Evolutionary conservation across 805 yeast genomes (phyloP).

Genomic region (Yamadazyma sp.): DNA sequence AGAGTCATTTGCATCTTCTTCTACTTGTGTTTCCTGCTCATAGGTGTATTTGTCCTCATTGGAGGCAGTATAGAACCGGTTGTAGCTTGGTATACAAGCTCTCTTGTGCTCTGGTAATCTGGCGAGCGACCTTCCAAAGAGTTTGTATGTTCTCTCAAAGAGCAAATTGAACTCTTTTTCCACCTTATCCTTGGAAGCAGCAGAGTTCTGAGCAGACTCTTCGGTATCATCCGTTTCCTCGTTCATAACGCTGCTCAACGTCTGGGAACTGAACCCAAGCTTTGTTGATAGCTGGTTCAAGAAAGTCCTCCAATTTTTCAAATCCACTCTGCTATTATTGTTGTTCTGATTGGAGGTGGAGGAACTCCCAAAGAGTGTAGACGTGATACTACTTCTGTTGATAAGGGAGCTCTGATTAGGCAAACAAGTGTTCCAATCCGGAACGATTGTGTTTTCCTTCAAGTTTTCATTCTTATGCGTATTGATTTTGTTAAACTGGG

Average conservation of each 20-base stretch:
- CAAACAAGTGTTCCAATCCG: constrained; percentile 41
- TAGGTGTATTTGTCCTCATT: constrained; percentile 9
- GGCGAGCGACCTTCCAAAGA: constrained; percentile 39
- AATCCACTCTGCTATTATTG: constrained; percentile 26
- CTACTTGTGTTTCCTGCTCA: constrained; percentile 24
- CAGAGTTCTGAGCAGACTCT: constrained; percentile 10
- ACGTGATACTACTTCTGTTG: constrained; percentile 12
- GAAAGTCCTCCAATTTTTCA: constrained; percentile 37
- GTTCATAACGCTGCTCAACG: constrained; percentile 27
- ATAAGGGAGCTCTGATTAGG: constrained; percentile 25
- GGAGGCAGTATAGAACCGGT: constrained; percentile 25
- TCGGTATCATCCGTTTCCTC: constrained; percentile 12
- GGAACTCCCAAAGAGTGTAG: constrained; percentile 25
- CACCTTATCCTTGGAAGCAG: constrained; percentile 20
- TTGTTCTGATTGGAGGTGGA: constrained; percentile 24
- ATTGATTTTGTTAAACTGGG: constrained; percentile 41
- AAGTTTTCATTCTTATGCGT: constrained; percentile 46
- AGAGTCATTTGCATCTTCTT: constrained; percentile 30
- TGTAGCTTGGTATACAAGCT: constrained; percentile 41
- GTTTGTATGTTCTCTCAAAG: constrained; percentile 36
- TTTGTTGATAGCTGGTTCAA: constrained; percentile 33
- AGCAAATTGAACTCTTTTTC: constrained; percentile 33
- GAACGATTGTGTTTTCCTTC: constrained; percentile 40
- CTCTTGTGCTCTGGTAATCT: constrained; percentile 36
- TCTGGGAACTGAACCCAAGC: constrained; percentile 35